Percentiles rank a stretch among this genome's conserved stretches.
Conservation (phyloP, 1,284 basidiomycete species). For the Cutaneotrichosporon arboriforme region DNA sequence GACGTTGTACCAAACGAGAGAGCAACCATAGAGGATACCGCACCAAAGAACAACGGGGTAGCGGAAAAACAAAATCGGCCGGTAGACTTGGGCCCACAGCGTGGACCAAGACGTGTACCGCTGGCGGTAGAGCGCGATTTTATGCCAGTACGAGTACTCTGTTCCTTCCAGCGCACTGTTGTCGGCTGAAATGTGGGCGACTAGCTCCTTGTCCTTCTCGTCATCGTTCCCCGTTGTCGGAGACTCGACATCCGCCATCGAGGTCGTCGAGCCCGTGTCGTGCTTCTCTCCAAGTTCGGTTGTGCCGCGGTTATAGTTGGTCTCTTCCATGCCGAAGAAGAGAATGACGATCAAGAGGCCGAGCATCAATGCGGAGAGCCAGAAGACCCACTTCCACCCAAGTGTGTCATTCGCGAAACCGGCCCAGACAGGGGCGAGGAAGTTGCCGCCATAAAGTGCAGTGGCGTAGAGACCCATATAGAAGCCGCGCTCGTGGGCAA, state of each 20-base stretch:
- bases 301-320: constrained; percentile 23
- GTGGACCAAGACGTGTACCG: constrained; percentile 8
- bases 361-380: constrained; percentile 15
- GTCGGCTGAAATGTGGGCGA: background rate
- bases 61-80: constrained; percentile 19
- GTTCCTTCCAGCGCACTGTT: constrained; percentile 3
- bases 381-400: constrained; percentile 24
- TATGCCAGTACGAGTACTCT: constrained; percentile 3
- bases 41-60: constrained; percentile 23
- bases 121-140: constrained; percentile 12
- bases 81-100: constrained; percentile 14
- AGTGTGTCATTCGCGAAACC: constrained; percentile 21
- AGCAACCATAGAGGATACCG: constrained; percentile 21
- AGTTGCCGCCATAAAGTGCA: constrained; percentile 16
- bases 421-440: constrained; percentile 14
- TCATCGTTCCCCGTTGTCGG: background rate
- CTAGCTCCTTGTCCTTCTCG: background rate
- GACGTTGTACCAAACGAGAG: constrained; percentile 26
- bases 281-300: constrained; percentile 14
- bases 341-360: constrained; percentile 8
- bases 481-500: constrained; percentile 23
- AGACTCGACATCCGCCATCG: background rate
- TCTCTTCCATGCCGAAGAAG: constrained; percentile 25
- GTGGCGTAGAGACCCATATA: constrained; percentile 21
- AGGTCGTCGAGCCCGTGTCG: background rate